phyloP scores from a whole-genome alignment of 352 stramenopile genomes.

The Blastocystis sp. region DNA sequence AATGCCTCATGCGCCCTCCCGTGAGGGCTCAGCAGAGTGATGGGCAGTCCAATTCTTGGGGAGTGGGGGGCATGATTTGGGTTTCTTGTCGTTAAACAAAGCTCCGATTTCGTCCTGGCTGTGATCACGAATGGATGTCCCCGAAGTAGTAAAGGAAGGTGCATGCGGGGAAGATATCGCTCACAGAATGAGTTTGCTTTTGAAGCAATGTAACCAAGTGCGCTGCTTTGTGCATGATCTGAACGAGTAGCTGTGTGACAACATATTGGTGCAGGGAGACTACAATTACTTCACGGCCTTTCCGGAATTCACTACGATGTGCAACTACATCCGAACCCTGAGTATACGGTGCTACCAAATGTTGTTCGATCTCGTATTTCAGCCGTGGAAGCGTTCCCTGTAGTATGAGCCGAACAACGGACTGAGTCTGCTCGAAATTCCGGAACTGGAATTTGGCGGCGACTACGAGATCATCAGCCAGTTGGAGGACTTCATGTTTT shows the following conservation, averaged over 20 bases:
- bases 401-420: conserved; percentile 67
- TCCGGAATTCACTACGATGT: conserved; percentile 64
- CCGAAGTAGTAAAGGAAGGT: neutral
- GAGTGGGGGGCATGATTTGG: neutral
- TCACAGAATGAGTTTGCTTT: neutral
- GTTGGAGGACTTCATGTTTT: conserved; percentile 66
- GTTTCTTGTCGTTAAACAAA: too few relatives aligned
- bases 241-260: conserved; percentile 16
- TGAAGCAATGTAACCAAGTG: neutral
- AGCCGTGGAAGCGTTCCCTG: neutral
- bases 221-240: neutral
- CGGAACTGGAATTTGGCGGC: conserved; percentile 34
- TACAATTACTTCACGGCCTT: conserved; percentile 67
- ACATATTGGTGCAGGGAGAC: conserved; percentile 22
- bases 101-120: too few relatives aligned
- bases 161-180: neutral
- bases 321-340: conserved; percentile 51
- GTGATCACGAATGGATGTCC: neutral
- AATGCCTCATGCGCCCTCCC: neutral
- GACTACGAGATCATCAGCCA: conserved; percentile 61
- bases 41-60: too few relatives aligned
- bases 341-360: conserved; percentile 35
- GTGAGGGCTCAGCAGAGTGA: neutral
- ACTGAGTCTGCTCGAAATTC: conserved; percentile 55
- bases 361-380: conserved; percentile 41